Base-by-base conservation (phyloP, 495 filamentous ascomycete species). In the Penicillium waksmanii region DNA sequence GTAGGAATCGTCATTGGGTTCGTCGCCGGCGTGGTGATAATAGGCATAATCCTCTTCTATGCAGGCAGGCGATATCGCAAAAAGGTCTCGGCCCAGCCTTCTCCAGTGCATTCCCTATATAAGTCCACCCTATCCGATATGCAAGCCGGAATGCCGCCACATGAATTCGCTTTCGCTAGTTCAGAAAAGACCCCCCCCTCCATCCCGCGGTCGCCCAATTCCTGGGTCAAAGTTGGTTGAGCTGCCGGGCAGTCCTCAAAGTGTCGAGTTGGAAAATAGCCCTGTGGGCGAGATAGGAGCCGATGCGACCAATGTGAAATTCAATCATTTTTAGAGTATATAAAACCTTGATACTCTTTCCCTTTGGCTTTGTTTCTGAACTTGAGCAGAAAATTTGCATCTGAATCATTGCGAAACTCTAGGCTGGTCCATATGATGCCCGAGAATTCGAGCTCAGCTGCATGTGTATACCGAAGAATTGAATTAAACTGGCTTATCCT, bases 1-100 rank as follows among this genome's bases (percentile, higher is more conserved):
- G 63, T 59, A 11, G 63, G 63, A 18, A 43, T 66, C 1, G 63
- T 62, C 18, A 51, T 66, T 18, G 63, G 63, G 3, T 52, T 53
- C 1, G 6, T 66, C 7, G 63, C 59, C 3, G 63, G 15, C 1
- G 35, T 62, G 13, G 11, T 21, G 0, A 40, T 59, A 2, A 50
- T 66, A 6, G 56, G 52, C 8, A 59, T 5, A 0, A 7, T 59
- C 0, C 40, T 56, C 21, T 31, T 65, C 27, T 44, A 61, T 18
- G 34, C 53, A 31, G 43, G 53, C 23, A 13, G 42, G 25, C 40
- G 44, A 10, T 38, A 36, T 31, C 55, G 55, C 19, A 66, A 56
- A 21, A 58, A 55, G 11, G 31, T 44, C 8, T 17, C 50, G 15
- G 21, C 27, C 27, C 4, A 31, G 3, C 8, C 44, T 12, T 8